These are phyloP conservation scores for Cymbomonas tetramitiformis DNA, from an alignment of 139 green algal genomes.

Conservation along the genomic window DNA sequence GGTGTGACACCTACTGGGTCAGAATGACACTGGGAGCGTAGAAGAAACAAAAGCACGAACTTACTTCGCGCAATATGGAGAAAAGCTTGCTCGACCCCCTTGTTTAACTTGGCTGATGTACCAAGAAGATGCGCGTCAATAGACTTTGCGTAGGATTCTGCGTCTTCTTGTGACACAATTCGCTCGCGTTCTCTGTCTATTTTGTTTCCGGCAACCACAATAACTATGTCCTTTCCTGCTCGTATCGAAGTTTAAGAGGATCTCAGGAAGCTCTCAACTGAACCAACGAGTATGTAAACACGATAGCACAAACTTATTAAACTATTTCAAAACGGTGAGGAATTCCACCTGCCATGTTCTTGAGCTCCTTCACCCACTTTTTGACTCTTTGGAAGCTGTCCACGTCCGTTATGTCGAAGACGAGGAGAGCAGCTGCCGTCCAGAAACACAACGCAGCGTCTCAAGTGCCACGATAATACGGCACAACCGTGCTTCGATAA, in stretches of 20 bases:
- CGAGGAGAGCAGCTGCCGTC: constrained; percentile 25
- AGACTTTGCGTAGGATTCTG: constrained; percentile 13
- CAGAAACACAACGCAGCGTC: too few relatives aligned
- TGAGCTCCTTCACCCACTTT: constrained; percentile 31
- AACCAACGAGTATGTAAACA: too few relatives aligned
- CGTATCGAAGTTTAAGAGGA: too few relatives aligned
- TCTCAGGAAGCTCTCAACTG: too few relatives aligned
- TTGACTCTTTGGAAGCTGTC: constrained; percentile 30
- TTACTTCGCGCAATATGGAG: too few relatives aligned
- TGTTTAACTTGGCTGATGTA: constrained; percentile 13
- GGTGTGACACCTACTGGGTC: too few relatives aligned
- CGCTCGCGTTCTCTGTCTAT: constrained; percentile 15
- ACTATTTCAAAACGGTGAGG: too few relatives aligned
- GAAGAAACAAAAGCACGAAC: too few relatives aligned
- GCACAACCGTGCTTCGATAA: too few relatives aligned
- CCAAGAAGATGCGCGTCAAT: constrained; percentile 5
- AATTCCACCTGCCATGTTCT: constrained; percentile 15
- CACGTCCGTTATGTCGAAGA: constrained; percentile 27
- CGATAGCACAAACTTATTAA: too few relatives aligned
- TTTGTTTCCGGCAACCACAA: constrained; percentile 27
- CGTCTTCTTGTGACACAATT: constrained; percentile 4
- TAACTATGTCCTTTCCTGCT: constrained; percentile 2
- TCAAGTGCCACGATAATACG: too few relatives aligned
- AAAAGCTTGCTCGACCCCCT: constrained; percentile 13
- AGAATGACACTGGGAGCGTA: too few relatives aligned